A percentile compares a stretch with the other conserved stretches of the same genome.
Evolutionary conservation across 169 alveolate genomes (phyloP).

Genomic region (Plasmodium billcollinsi): DNA sequence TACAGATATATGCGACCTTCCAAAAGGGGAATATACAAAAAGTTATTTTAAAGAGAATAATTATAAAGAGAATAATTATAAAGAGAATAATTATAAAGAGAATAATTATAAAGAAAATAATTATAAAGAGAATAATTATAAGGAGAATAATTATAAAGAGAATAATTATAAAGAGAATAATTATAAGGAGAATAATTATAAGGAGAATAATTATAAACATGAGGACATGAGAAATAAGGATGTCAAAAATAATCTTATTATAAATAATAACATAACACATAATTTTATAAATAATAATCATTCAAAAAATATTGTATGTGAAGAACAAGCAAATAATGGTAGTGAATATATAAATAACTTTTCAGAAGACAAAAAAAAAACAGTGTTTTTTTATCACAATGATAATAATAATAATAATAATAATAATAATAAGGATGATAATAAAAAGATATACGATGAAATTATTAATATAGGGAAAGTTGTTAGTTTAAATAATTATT

Average conservation of each 20-base stretch:
- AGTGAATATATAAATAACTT: background rate
- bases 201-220: background rate
- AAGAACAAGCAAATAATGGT: background rate
- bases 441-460: conserved; percentile 26
- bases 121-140: background rate
- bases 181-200: background rate
- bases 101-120: background rate
- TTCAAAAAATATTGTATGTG: background rate
- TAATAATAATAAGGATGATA: background rate
- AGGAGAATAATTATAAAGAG: background rate
- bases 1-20: no score
- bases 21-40: background rate
- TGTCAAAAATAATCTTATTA: no score
- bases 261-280: background rate
- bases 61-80: background rate
- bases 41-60: background rate
- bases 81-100: background rate
- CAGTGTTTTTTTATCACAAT: background rate
- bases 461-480: conserved; percentile 38
- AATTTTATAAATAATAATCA: background rate
- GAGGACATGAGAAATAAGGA: background rate
- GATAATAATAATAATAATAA: background rate
- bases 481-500: conserved; percentile 27
- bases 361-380: background rate
- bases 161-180: background rate